phyloP scores from a whole-genome alignment of 768 basidiomycete genomes.

The Calocera viscosa region DNA sequence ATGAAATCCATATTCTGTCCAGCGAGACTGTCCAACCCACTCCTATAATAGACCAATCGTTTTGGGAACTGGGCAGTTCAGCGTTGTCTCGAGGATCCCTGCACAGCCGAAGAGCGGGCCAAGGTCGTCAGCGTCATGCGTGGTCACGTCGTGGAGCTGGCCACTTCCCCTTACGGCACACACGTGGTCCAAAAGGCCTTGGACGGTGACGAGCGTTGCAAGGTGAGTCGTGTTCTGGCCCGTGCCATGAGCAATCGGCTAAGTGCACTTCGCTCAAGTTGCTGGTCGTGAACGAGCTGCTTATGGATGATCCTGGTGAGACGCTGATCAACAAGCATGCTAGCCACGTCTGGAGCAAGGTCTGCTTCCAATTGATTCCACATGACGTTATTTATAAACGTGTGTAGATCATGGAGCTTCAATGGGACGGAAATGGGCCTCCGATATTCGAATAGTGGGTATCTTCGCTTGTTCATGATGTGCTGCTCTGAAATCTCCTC shows the following conservation, averaged over 20 bases:
- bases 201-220: conserved; percentile 80
- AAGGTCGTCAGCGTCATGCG: conserved; percentile 83
- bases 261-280: conserved; percentile 23
- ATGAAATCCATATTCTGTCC: conserved; percentile 30
- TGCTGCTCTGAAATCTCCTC: conserved; percentile 12
- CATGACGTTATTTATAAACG: not conserved
- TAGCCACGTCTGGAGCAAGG: conserved; percentile 87
- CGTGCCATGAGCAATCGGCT: not conserved
- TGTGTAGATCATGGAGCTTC: conserved; percentile 72
- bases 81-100: conserved; percentile 69
- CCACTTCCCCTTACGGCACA: conserved; percentile 80
- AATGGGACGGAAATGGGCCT: conserved; percentile 75
- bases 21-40: not conserved
- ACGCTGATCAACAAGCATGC: conserved; percentile 85
- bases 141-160: conserved; percentile 72
- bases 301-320: conserved; percentile 71
- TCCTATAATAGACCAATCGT: conserved; percentile 29
- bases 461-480: not conserved
- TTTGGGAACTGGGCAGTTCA: conserved; percentile 86
- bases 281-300: conserved; percentile 70
- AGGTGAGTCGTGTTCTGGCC: conserved; percentile 23
- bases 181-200: conserved; percentile 83
- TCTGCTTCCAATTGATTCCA: conserved; percentile 22
- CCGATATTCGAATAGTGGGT: conserved; percentile 78
- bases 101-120: conserved; percentile 56